A percentile compares a stretch with the other conserved stretches of the same genome.
phyloP scores from a whole-genome alignment of 2,329 filamentous ascomycete species.

The Nemania bipapillata region DNA sequence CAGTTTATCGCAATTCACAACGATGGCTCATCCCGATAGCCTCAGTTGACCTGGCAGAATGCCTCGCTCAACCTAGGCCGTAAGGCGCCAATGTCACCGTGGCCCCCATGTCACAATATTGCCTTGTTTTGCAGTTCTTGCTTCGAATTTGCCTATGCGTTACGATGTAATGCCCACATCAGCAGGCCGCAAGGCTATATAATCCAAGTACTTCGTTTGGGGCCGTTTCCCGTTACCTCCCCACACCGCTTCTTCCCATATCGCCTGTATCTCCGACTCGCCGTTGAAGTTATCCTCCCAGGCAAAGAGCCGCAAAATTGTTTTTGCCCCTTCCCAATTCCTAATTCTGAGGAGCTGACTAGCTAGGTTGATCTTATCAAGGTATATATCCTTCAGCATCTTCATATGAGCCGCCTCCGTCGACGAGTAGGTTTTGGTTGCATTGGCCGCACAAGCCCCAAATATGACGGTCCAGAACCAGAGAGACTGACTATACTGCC shows the following conservation, averaged over 20 bases:
- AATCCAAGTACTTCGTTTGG: slow-evolving; percentile 33
- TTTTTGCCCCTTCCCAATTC: slow-evolving; percentile 55
- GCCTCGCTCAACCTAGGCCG: neutral
- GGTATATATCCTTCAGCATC: slow-evolving; percentile 54
- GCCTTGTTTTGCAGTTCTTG: slow-evolving; percentile 15
- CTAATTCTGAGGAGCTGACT: slow-evolving; percentile 54
- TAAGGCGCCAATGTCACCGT: neutral
- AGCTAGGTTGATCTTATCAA: slow-evolving; percentile 56
- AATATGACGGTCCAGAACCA: slow-evolving; percentile 62
- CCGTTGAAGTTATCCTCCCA: slow-evolving; percentile 57
- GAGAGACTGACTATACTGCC: slow-evolving; percentile 56
- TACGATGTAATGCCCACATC: slow-evolving; percentile 22
- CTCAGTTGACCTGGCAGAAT: slow-evolving; percentile 3
- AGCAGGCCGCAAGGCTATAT: slow-evolving; percentile 30
- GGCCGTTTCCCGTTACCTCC: slow-evolving; percentile 39
- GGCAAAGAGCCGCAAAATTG: slow-evolving; percentile 54
- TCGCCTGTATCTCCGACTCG: slow-evolving; percentile 54
- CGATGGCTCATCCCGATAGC: slow-evolving; percentile 5
- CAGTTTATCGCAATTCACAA: slow-evolving; percentile 7
- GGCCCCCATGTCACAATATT: neutral
- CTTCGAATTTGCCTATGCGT: neutral
- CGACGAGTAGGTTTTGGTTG: slow-evolving; percentile 53
- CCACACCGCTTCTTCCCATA: slow-evolving; percentile 57
- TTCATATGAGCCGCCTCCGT: slow-evolving; percentile 55
- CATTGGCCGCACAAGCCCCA: slow-evolving; percentile 56